Evolutionary conservation across 2,329 filamentous ascomycete genomes (phyloP).

Genomic region (Ophiocordyceps camponoti-leonardi): DNA sequence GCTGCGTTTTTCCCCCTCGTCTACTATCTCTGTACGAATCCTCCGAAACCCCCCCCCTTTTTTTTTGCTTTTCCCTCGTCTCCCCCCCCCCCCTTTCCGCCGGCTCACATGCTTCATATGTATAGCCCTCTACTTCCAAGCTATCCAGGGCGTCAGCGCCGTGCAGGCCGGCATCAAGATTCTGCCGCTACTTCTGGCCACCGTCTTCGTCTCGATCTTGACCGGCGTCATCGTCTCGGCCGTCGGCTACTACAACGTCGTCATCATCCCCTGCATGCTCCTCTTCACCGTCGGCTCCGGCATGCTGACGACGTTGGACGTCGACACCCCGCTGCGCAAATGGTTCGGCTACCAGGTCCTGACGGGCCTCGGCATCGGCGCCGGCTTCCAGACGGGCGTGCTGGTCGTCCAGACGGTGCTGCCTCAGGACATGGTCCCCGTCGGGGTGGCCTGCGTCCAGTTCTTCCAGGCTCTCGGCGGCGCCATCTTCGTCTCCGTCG

Average conservation of each 20-base stretch:
- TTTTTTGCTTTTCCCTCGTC: too few relatives aligned
- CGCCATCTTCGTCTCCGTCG: constrained; percentile 46
- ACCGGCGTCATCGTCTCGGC: constrained; percentile 23
- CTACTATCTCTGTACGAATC: constrained; percentile 28
- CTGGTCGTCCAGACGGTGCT: constrained; percentile 35
- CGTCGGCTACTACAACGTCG: constrained; percentile 23
- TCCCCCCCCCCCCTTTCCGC: too few relatives aligned
- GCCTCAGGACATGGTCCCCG: constrained; percentile 27
- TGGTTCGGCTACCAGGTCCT: constrained; percentile 45
- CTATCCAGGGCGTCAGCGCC: constrained; percentile 32
- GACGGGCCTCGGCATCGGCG: constrained; percentile 34
- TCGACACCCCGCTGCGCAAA: constrained; percentile 24
- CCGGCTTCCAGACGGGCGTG: constrained; percentile 29
- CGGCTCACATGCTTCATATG: too few relatives aligned
- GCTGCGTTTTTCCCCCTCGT: constrained; percentile 34
- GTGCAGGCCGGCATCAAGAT: constrained; percentile 37
- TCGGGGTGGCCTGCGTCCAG: constrained; percentile 32
- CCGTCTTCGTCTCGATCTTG: constrained; percentile 28
- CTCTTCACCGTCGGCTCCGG: constrained; percentile 29
- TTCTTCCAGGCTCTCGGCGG: constrained; percentile 52
- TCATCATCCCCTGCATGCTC: constrained; percentile 23
- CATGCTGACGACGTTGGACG: constrained; percentile 35
- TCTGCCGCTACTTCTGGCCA: constrained; percentile 32
- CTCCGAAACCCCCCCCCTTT: too few relatives aligned
- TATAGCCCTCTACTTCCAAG: constrained; percentile 36